Conservation (phyloP, 805 yeast species). For the Nakazawaea molendinolei region DNA sequence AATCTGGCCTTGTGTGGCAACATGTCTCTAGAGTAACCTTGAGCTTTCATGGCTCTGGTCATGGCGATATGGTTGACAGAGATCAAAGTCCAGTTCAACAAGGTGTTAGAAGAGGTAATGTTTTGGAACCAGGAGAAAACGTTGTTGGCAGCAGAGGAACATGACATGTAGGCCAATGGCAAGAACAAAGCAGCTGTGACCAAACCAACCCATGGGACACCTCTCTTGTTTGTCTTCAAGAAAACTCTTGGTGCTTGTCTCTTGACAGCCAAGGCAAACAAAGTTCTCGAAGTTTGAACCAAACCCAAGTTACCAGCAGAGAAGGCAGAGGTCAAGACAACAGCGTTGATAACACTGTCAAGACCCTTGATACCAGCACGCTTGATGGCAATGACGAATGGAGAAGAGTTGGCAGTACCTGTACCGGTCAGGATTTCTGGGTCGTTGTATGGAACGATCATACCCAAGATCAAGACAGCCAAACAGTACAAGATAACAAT, state of each 20-base stretch:
- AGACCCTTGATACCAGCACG: conserved; percentile 28
- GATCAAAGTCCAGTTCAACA: conserved; percentile 14
- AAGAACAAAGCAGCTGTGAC: conserved; percentile 18
- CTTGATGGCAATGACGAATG: conserved; percentile 33
- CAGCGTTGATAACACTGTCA: conserved; percentile 31
- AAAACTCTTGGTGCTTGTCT: conserved; percentile 71
- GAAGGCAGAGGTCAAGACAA: conserved; percentile 32
- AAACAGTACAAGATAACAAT: conserved; percentile 24
- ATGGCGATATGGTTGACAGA: conserved; percentile 15
- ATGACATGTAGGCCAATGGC: conserved; percentile 24
- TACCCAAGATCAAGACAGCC: conserved; percentile 26
- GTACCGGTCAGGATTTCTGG: conserved; percentile 18
- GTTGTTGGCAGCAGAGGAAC: conserved; percentile 15
- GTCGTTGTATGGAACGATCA: conserved; percentile 28
- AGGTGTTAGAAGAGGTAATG: conserved; percentile 24
- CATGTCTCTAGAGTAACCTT: conserved; percentile 26
- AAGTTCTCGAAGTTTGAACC: conserved; percentile 66
- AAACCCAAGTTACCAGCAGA: conserved; percentile 75
- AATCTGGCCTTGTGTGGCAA: conserved; percentile 26
- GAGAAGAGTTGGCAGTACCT: conserved; percentile 26
- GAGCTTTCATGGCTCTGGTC: conserved; percentile 31
- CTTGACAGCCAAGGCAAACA: conserved; percentile 66
- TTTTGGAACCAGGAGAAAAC: conserved; percentile 30
- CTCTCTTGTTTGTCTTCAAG: conserved; percentile 24
- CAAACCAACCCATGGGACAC: conserved; percentile 21